These are phyloP conservation scores for Aspergillus sp. DNA, from an alignment of 2,329 filamentous ascomycete species.

Conservation along the genomic window DNA sequence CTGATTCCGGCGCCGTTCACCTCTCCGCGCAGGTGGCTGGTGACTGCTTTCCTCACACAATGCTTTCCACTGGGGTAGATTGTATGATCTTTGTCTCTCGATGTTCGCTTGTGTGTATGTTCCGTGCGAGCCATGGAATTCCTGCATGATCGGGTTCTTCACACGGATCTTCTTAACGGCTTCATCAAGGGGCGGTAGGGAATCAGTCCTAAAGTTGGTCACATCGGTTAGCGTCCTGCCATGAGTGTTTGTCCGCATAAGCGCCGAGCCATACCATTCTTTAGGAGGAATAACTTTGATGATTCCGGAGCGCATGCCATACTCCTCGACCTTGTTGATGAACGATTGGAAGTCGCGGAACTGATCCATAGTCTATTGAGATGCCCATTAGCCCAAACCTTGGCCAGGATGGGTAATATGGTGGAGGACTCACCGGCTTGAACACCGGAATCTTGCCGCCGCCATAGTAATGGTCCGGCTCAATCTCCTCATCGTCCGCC, in stretches of 20 bases:
- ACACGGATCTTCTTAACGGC: constrained; percentile 88
- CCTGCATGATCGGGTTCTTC: constrained; percentile 96
- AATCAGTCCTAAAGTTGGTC: constrained; percentile 57
- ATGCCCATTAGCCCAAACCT: constrained; percentile 9
- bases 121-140: constrained; percentile 93
- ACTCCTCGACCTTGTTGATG: constrained; percentile 84
- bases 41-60: constrained; percentile 94
- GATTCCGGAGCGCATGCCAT: constrained; percentile 97
- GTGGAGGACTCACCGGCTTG: constrained; percentile 65
- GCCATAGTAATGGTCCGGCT: constrained; percentile 85
- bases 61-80: constrained; percentile 91
- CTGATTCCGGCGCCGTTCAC: constrained; percentile 56
- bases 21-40: constrained; percentile 87
- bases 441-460: constrained; percentile 86
- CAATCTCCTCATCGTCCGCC: constrained; percentile 73
- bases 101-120: constrained; percentile 98
- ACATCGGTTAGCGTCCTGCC: constrained; percentile 3
- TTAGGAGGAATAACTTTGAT: constrained; percentile 91
- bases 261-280: constrained; percentile 71
- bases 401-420: neutral
- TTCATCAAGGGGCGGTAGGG: constrained; percentile 76
- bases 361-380: constrained; percentile 74
- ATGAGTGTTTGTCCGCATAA: neutral
- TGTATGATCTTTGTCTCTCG: constrained; percentile 93
- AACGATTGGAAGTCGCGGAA: constrained; percentile 93